Evolutionary conservation across 176 grass and related monocot genomes (phyloP), one percentile per base, ranked within the genome.

Genomic region (Oryza australiensis): DNA sequence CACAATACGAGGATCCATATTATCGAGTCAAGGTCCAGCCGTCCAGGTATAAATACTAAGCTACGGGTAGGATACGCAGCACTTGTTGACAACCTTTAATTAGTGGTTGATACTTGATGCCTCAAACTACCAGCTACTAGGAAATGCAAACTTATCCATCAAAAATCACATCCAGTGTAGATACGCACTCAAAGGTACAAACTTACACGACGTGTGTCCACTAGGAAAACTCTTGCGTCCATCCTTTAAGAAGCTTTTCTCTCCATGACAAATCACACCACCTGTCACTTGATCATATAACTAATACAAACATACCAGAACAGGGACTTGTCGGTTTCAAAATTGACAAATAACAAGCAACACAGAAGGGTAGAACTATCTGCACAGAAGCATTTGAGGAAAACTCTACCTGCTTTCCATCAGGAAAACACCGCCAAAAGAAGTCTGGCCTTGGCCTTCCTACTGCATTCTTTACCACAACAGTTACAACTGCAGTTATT

Each of bases 191-290:
- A 84, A 11, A 27, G 6, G 26, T 51, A 81, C 0, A 29, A 82
- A 79, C 85, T 88, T 90, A 99, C 97, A 95, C 8, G 93, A 94
- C 29, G 91, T 95, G 82, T 99, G 96, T 69, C 96, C 93, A 87
- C 93, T 99, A 29, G 93, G 96, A 87, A 99, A 95, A 83, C 96
- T 95, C 80, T 87, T 94, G 91, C 81, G 87, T n/a, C 93, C 96
- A 78, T 95, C 93, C 3, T 55, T 88, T 71, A 95, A 72, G 43
- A 85, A 86, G 49, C 48, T 66, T 86, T 83, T 70, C 28, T 90
- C 53, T 5, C 93, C 93, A 53, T 94, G 93, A 70, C 91, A 99
- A 70, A 94, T 88, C 66, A 95, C 96, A 77, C 63, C 79, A 60
- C 89, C 89, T 75, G 87, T 94, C 35, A 94, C 82, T 80, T 72